Evolutionary conservation across 2,329 filamentous ascomycete species (phyloP), one percentile per base, ranked within the genome.

Genomic region (Curvularia spicifera): DNA sequence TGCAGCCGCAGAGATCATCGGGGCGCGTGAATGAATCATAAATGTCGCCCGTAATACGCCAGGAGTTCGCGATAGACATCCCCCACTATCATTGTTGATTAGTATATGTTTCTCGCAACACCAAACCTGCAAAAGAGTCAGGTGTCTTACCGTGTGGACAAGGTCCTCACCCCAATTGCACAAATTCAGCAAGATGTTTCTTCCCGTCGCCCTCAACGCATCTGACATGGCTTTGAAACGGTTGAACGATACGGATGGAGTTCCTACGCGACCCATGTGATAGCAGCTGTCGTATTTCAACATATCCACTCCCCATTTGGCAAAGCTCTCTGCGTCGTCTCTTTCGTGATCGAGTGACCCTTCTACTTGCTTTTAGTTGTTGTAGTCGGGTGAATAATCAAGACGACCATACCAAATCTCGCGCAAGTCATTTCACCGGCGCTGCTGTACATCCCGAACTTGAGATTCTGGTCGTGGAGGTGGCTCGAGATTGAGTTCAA

Each of bases 401-500:
- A n/a, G 12, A 7, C 1, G 5, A 2, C 31, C 53, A 31, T 57
- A 33, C 84, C 82, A 66, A 86, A 87, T 4, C 81, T 81, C 1
- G 80, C 85, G 65, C 85, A 87, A 2, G 84, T 86, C 57, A 67
- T 63, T 13, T 71, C 77, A 42, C 84, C 83, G 0, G 83, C 83
- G 69, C 82, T 83, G 64, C 83, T 83, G 67, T 89, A 89, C 56
- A 89, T 87, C 0, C 87, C 87, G 9, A 88, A 75, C 68, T 89
- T 89, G 44, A 89, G 67, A 1, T 84, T 85, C 60, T 65, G 61
- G 43, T 52, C 43, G 42, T 73, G 70, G 4, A 73, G 59, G 39
- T 65, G 63, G 24, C 82, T 73, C 1, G 85, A 85, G 1, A 84
- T 71, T 0, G 81, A 80, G 8, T 78, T 78, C 59, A 89, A 86